Evolutionary conservation across 108 stramenopile genomes (phyloP).

Genomic region (Nannochloropsis salina): DNA sequence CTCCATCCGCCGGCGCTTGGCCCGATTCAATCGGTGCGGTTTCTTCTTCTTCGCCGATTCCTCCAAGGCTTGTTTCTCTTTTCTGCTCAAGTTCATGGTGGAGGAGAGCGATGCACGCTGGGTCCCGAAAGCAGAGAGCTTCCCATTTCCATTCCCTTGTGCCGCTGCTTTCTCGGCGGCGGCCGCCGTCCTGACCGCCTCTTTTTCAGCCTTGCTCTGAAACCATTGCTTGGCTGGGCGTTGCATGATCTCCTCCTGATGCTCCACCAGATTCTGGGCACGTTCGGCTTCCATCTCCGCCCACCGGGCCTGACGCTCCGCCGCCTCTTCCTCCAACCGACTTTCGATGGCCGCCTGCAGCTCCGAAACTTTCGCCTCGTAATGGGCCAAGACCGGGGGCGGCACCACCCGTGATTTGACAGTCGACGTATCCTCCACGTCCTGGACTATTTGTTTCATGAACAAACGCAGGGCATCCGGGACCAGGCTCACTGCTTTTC

Average conservation of each 20-base stretch:
- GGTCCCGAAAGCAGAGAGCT: not conserved
- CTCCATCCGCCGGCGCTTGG: constrained; percentile 55
- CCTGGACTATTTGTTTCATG: constrained; percentile 44
- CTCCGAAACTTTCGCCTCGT: constrained; percentile 34
- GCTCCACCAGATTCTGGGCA: constrained; percentile 51
- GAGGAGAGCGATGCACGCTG: constrained; percentile 10
- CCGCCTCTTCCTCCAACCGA: constrained; percentile 48
- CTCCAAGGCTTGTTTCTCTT: constrained; percentile 21
- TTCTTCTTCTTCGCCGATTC: constrained; percentile 47
- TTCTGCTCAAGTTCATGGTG: not conserved
- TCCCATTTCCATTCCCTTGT: constrained; percentile 24
- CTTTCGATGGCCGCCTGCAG: constrained; percentile 48
- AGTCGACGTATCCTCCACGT: constrained; percentile 24
- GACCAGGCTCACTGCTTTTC: constrained; percentile 83
- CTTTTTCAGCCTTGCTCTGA: constrained; percentile 41
- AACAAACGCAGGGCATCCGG: constrained; percentile 50
- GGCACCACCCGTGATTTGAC: constrained; percentile 45
- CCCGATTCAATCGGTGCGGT: constrained; percentile 53
- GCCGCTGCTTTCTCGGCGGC: constrained; percentile 37
- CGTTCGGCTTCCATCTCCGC: constrained; percentile 55
- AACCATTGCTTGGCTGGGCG: constrained; percentile 54
- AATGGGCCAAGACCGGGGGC: constrained; percentile 16
- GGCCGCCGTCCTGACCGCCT: constrained; percentile 36
- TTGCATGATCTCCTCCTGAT: constrained; percentile 51
- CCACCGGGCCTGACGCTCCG: constrained; percentile 42